Evolutionary conservation across 768 basidiomycete genomes (phyloP), one percentile per base, ranked within the genome.

Genomic region (Melanogaster broomeanus): DNA sequence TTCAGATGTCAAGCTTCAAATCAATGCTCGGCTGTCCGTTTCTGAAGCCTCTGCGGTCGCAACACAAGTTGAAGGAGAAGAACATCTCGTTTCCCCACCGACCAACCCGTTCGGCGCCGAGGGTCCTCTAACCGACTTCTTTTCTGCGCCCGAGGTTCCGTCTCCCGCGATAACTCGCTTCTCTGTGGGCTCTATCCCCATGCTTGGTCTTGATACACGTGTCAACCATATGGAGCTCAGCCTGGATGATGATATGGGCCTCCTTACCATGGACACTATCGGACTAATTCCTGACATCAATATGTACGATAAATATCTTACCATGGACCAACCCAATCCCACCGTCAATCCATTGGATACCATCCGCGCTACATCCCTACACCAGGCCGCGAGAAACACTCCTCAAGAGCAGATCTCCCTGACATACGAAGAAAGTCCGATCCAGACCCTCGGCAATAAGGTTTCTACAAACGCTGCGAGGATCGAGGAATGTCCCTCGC

Each of bases 331-430:
- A 4, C 58, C 59, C 27, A 49, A 53, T 34, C 37, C 55, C 6
- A 66, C 73, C 25, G 64, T 80, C 43, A 70, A 79, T 57, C 77
- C 78, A 19, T 53, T 70, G 28, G 71, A 75, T 28, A 69, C 74
- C 25, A 63, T 73, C 51, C 19, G 58, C 51, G 30, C 18, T 34
- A 25, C 42, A n/a, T 24, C 58, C 4, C 43, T 48, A 19, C 40
- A 42, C 40, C 33, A 39, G 19, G 6, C 19, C 22, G 47, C n/a
- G n/a, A n/a, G 11, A 12, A 8, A n/a, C 45, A 40, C 45, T 8
- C 39, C 28, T 22, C 35, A 30, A 31, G 55, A 51, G 12, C 40
- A 47, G 2, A 10, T 39, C 41, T 27, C 18, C 27, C 25, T 11
- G 41, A 50, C 31, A 3, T 54, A 39, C n/a, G 34, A 53, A 21